Percentiles rank a stretch among this genome's conserved stretches.
phyloP scores from a whole-genome alignment of 176 grass and related monocot genomes.

The Musa itinerans region DNA sequence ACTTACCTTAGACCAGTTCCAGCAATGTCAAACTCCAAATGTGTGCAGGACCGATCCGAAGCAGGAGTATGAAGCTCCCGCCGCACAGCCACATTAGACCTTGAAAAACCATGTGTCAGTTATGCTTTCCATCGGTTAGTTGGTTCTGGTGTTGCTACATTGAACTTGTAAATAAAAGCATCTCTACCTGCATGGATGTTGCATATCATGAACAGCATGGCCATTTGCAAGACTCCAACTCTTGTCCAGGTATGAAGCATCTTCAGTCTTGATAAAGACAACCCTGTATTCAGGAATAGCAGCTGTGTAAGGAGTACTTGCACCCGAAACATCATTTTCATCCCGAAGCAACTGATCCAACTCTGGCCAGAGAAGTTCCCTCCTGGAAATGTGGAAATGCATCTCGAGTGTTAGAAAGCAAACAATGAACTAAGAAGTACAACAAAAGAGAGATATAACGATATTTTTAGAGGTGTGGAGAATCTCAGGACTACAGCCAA shows the following conservation, averaged over 20 bases:
- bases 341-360: slow-evolving; percentile 65
- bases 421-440: not conserved
- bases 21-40: slow-evolving; percentile 91
- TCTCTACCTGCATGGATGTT: slow-evolving; percentile 75
- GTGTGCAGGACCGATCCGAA: slow-evolving; percentile 87
- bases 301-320: slow-evolving; percentile 64
- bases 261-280: slow-evolving; percentile 52
- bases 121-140: not conserved
- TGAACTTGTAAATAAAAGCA: not conserved
- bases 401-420: not conserved
- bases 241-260: slow-evolving; percentile 49
- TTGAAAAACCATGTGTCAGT: slow-evolving; percentile 23
- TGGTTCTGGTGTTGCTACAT: not conserved
- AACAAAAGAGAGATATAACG: not conserved
- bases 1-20: slow-evolving; percentile 72
- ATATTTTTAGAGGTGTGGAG: too few relatives aligned
- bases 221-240: slow-evolving; percentile 81
- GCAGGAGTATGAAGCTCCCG: slow-evolving; percentile 77
- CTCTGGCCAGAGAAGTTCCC: slow-evolving; percentile 75
- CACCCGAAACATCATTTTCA: slow-evolving; percentile 53
- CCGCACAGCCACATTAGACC: slow-evolving; percentile 58
- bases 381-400: slow-evolving; percentile 42
- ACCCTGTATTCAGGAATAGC: slow-evolving; percentile 82
- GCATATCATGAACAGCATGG: slow-evolving; percentile 69
- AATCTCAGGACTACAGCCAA: not conserved